Evolutionary conservation across 352 stramenopile species (phyloP), one percentile per base, ranked within the genome.

Genomic region (Globisporangium sylvaticum): DNA sequence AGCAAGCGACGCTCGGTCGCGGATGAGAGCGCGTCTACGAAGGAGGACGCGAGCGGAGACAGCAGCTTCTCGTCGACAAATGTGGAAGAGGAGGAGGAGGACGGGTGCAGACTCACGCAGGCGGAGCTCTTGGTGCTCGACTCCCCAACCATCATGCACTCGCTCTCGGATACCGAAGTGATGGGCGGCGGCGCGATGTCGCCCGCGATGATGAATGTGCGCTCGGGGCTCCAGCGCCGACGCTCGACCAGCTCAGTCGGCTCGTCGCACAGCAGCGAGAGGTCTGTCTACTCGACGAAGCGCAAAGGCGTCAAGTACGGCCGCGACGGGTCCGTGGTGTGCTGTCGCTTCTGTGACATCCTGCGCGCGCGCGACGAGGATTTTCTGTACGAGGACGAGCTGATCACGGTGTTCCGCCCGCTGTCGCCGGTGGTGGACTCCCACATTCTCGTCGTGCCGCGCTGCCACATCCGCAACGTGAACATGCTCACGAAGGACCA

Each of bases 341-440:
- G 76, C 64, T 95, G 88, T 54, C 87, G 87, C 52, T 95, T 94
- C 72, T 95, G 88, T 56, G 81, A 93, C n/a, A 95, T 95, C 58
- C 68, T 95, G 42, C 66, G 77, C 48, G 75, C 75, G 0, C 73
- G 80, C 31, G 72, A 82, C 58, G 83, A 91, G 48, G 74, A 86
- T 3, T 91, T 95, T 62, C 65, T 96, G 22, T 94, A 94, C 65
- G 78, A 96, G 65, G 87, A 96, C 70, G 81, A 88, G 15, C 69
- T 79, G 44, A 77, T 96, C 37, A 83, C 80, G 1, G 86, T 96
- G 3, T 94, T 96, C 65, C 84, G 83, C 0, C 88, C 88, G 15
- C 71, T 96, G 42, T 66, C 76, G 24, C 86, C 87, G 3, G 85
- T 90, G 29, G 83, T 84, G 18, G 74, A 80, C 22, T 90, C 80